Percentiles rank a stretch among this genome's conserved stretches.
phyloP scores from a whole-genome alignment of 2,329 filamentous ascomycete genomes.

The Curvularia lunata region DNA sequence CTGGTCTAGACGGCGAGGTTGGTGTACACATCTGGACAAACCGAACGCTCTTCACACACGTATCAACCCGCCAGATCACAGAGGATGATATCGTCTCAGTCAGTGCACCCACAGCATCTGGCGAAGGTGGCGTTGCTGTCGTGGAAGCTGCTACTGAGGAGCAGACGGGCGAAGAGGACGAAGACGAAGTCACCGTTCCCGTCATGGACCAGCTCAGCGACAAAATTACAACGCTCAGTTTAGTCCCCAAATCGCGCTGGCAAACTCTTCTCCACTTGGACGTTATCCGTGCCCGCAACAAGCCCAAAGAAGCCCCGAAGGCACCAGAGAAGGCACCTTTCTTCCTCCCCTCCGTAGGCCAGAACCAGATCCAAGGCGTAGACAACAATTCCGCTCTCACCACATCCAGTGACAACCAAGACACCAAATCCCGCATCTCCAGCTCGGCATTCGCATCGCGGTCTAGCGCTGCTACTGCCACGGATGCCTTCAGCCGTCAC shows the following conservation, averaged over 20 bases:
- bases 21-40: conserved; percentile 98
- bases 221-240: conserved; percentile 84
- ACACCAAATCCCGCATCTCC: conserved; percentile 41
- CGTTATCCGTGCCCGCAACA: conserved; percentile 88
- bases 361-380: conserved; percentile 25
- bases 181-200: conserved; percentile 54
- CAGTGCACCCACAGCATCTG: conserved; percentile 75
- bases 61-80: conserved; percentile 83
- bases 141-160: conserved; percentile 76
- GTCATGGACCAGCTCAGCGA: conserved; percentile 77
- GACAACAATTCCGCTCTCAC: conserved; percentile 23
- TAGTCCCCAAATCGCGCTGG: conserved; percentile 91
- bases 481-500: conserved; percentile 56
- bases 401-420: conserved; percentile 14
- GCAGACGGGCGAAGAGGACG: conserved; percentile 53
- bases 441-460: conserved; percentile 42
- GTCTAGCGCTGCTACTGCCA: conserved; percentile 38
- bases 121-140: conserved; percentile 77
- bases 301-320: conserved; percentile 90
- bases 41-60: conserved; percentile 85
- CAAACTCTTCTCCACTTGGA: conserved; percentile 93
- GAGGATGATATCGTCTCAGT: conserved; percentile 74
- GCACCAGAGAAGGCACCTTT: conserved; percentile 93
- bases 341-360: conserved; percentile 77
- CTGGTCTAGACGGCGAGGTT: conserved; percentile 78